Evolutionary conservation across 306 rosid genomes (phyloP).

Genomic region (Begonia masoniana): DNA sequence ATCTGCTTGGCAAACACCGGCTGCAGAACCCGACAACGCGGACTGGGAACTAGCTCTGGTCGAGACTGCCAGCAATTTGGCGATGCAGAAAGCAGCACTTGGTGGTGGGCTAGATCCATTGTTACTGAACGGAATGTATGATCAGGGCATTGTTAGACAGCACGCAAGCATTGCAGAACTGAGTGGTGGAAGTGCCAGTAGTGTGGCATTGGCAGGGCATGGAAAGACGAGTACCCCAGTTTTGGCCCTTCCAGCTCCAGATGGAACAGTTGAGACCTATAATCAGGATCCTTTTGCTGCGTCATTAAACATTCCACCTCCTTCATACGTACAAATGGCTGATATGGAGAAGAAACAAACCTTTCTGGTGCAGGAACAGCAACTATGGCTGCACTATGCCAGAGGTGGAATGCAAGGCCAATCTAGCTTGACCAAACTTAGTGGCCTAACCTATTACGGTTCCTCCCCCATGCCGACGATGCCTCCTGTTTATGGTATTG

Average conservation of each 20-base stretch:
- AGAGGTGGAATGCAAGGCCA: conserved; percentile 95
- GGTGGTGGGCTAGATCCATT: conserved; percentile 94
- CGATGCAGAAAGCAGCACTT: conserved; percentile 51
- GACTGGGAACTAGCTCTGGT: conserved; percentile 99
- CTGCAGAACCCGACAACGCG: conserved; percentile 81
- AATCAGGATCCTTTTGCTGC: conserved; percentile 94
- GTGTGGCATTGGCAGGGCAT: conserved; percentile 75
- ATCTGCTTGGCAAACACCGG: conserved; percentile 95
- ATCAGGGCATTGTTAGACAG: conserved; percentile 93
- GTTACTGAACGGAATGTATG: conserved; percentile 88
- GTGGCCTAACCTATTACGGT: conserved; percentile 40
- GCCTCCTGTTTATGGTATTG: conserved; percentile 77
- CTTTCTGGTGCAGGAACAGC: conserved; percentile 71
- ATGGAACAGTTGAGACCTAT: conserved; percentile 72
- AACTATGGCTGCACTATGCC: conserved; percentile 75
- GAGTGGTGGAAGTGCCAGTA: conserved; percentile 93
- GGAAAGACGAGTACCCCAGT: conserved; percentile 65
- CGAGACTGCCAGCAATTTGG: conserved; percentile 76
- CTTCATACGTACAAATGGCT: conserved; percentile 92
- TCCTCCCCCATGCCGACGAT: conserved; percentile 40
- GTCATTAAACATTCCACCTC: conserved; percentile 68
- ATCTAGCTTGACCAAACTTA: conserved; percentile 59
- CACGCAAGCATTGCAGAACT: conserved; percentile 66
- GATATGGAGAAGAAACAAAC: conserved; percentile 96
- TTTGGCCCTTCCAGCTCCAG: conserved; percentile 97